A percentile compares a stretch with the other conserved stretches of the same genome.
Evolutionary conservation across 192 early-diverging fungal species (phyloP).

Genomic region (Coemansia sp.): DNA sequence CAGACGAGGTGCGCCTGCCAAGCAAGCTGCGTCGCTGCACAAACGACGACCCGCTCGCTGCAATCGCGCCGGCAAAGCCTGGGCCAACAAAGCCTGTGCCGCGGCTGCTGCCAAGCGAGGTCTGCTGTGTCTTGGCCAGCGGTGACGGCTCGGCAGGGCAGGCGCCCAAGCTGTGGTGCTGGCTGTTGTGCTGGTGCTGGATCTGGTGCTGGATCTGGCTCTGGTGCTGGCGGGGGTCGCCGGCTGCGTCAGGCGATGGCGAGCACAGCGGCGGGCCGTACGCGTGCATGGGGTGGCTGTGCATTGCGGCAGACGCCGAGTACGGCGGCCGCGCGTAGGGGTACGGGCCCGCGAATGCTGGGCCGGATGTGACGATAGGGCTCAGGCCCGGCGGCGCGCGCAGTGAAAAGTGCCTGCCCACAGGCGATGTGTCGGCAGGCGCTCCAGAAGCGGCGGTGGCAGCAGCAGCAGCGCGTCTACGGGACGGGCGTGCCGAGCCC

Average conservation of each 20-base stretch:
- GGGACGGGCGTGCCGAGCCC: slow-evolving; percentile 30
- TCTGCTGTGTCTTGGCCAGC: background rate
- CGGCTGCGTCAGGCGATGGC: background rate
- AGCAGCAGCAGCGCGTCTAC: slow-evolving; percentile 19
- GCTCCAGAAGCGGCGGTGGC: background rate
- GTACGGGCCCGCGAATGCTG: slow-evolving; percentile 28
- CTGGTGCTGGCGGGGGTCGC: background rate
- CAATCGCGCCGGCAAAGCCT: background rate
- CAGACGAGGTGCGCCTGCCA: slow-evolving; percentile 41
- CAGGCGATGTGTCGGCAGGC: slow-evolving; percentile 19
- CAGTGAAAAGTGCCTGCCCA: slow-evolving; percentile 30
- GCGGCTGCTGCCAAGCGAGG: background rate
- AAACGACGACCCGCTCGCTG: slow-evolving; percentile 21
- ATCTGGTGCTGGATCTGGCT: background rate
- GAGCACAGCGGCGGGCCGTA: background rate
- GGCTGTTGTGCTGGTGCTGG: too few species aligned
- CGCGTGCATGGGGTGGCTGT: background rate
- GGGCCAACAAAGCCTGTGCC: background rate
- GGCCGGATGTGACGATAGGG: slow-evolving; percentile 34
- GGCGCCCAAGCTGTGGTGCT: background rate
- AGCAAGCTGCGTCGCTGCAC: slow-evolving; percentile 41
- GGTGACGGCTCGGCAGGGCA: background rate
- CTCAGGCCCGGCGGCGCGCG: slow-evolving; percentile 46
- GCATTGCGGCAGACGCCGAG: slow-evolving; percentile 30
- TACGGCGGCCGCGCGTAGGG: slow-evolving; percentile 28